Evolutionary conservation across 805 yeast species (phyloP), one percentile per base, ranked within the genome.

Genomic region (Zygoascus ofunaensis): DNA sequence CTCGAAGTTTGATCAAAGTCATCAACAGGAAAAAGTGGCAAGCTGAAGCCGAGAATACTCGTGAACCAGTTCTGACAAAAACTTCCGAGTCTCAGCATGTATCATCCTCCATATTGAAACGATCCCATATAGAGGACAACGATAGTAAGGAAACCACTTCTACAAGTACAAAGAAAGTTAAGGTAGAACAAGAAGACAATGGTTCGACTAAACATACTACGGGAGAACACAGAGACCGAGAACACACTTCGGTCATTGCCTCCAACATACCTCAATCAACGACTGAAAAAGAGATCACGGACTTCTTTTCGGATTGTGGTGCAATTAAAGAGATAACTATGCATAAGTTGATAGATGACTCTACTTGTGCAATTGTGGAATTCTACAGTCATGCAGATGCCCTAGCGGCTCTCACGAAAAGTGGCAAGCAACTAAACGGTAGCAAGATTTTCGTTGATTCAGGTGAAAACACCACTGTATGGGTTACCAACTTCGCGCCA

Each of bases 401-500:
- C 1, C 59, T 77, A 1, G 61, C 80, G 2, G 84, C 87, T 0
- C 59, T 81, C 37, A 79, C 89, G 0, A 78, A 73, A 49, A 74
- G 77, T 26, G 67, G 61, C 46, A 81, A 80, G 54, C 55, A 47
- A 7, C 45, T 80, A 0, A 68, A 66, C 0, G 73, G 68, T 0
- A 43, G 55, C 1, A 69, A 65, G 33, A 63, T 85, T 0, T 40
- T 53, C 3, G 82, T 85, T 0, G 58, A 57, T 3, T 60, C 72
- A 30, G 60, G 76, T 2, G 55, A 62, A 18, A 65, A 72, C 12
- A 65, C 74, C 32, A 80, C 87, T 0, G 46, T 85, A 1, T 86
- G 86, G 81, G 77, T 80, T 2, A 74, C 89, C 0, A 85, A 85
- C 54, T 84, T 74, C 53, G 87, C 94, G 0, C 80, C 85, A 2